A percentile compares a stretch with the other conserved stretches of the same genome.
Conservation (phyloP, 192 early-diverging fungal genomes). For the Lobosporangium transversale region DNA sequence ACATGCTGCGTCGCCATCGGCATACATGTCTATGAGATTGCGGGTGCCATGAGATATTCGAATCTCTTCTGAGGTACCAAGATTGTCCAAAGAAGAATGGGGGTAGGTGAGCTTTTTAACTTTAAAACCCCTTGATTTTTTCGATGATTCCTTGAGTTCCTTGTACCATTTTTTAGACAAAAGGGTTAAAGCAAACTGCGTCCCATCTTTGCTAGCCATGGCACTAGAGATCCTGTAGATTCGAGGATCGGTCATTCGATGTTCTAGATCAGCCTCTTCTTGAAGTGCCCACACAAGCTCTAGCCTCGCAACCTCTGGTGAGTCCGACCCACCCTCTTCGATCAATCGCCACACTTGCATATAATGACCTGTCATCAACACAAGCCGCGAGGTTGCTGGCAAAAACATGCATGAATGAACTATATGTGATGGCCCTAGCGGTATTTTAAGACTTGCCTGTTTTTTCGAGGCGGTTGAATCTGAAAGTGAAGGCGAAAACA, state of each 20-base stretch:
- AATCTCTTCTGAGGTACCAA: background rate
- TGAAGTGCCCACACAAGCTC: conserved; percentile 1
- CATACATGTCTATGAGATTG: background rate
- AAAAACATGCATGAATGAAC: background rate
- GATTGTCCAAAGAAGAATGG: background rate
- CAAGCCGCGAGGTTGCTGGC: background rate
- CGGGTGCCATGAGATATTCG: background rate
- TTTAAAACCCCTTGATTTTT: background rate
- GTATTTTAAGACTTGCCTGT: too few species aligned
- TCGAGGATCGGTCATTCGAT: background rate
- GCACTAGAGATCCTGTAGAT: background rate
- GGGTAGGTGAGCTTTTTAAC: background rate
- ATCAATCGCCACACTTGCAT: conserved; percentile 4
- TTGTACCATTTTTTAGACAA: background rate
- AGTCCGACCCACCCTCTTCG: background rate
- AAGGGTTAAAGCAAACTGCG: background rate
- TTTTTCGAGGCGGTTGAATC: too few species aligned
- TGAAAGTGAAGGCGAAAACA: too few species aligned
- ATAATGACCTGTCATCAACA: background rate
- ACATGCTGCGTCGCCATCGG: background rate
- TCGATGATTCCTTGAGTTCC: background rate
- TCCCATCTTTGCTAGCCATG: background rate
- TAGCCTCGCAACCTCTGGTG: background rate
- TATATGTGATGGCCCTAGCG: background rate
- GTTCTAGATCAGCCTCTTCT: background rate